Evolutionary conservation across 441 rosid species (phyloP).

Genomic region (Jatropha multifida): DNA sequence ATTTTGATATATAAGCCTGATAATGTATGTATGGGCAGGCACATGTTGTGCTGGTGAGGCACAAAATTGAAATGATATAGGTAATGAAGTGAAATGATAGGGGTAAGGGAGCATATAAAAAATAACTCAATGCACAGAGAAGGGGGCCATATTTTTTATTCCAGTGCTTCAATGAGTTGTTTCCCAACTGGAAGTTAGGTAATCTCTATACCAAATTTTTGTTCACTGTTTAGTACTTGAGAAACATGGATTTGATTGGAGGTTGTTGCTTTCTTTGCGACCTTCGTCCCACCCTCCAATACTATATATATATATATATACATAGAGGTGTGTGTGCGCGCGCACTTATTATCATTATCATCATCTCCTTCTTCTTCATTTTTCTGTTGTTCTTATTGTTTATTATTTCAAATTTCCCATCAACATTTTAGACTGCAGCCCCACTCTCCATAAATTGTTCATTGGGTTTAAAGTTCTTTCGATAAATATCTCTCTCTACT

Average conservation of each 20-base stretch:
- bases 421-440: background rate
- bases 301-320: too few species aligned
- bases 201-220: slow-evolving; percentile 10
- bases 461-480: background rate
- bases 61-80: slow-evolving; percentile 24
- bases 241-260: slow-evolving; percentile 60
- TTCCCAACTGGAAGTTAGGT: slow-evolving; percentile 44
- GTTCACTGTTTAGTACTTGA: slow-evolving; percentile 39
- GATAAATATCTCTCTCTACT: background rate
- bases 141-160: slow-evolving; percentile 24
- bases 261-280: slow-evolving; percentile 31
- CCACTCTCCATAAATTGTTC: background rate
- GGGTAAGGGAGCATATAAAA: slow-evolving; percentile 11
- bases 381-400: background rate
- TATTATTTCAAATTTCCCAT: slow-evolving; percentile 13
- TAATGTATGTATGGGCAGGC: slow-evolving; percentile 38
- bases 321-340: too few species aligned
- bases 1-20: background rate
- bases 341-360: background rate
- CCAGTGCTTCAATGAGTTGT: slow-evolving; percentile 51
- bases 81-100: slow-evolving; percentile 23
- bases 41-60: slow-evolving; percentile 58
- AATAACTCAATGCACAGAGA: slow-evolving; percentile 27
- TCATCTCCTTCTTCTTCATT: background rate
- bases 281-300: slow-evolving; percentile 29